Percentiles rank a stretch among this genome's conserved stretches.
These are phyloP conservation scores for Oryza rufipogon DNA, from an alignment of 176 grass and related monocot genomes.

Conservation along the genomic window DNA sequence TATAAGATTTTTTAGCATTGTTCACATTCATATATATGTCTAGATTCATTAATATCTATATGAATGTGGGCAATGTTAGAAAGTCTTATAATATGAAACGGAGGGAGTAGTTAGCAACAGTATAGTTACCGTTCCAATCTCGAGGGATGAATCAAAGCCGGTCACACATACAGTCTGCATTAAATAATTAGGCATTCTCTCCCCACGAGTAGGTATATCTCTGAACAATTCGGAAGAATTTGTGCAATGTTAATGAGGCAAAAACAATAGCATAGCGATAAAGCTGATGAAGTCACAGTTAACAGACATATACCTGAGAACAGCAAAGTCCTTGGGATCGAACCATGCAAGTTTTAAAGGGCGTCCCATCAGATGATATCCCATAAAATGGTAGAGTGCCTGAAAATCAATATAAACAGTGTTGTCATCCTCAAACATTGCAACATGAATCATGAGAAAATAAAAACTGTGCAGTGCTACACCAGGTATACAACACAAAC, in stretches of 20 bases:
- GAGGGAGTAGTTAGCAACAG: too few relatives aligned
- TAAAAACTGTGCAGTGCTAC: background rate
- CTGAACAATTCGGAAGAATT: background rate
- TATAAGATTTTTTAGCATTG: too few relatives aligned
- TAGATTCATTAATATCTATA: too few relatives aligned
- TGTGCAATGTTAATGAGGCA: background rate
- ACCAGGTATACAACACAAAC: too few relatives aligned
- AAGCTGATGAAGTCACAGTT: too few relatives aligned
- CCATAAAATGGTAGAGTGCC: background rate
- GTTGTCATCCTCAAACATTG: background rate
- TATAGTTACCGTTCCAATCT: background rate
- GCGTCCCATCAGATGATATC: background rate
- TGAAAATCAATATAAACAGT: background rate
- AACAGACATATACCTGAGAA: background rate
- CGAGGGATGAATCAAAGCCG: conserved; percentile 1
- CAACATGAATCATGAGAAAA: background rate
- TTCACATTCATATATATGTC: too few relatives aligned
- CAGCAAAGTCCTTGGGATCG: background rate
- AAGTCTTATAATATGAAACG: too few relatives aligned
- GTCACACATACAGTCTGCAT: background rate
- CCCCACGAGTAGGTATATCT: too few relatives aligned
- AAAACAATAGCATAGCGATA: background rate
- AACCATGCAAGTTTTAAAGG: background rate
- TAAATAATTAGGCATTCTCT: too few relatives aligned
- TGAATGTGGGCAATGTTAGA: too few relatives aligned